These are phyloP conservation scores for Penstemon davidsonii DNA, from an alignment of 257 asterid species.

Conservation along the genomic window DNA sequence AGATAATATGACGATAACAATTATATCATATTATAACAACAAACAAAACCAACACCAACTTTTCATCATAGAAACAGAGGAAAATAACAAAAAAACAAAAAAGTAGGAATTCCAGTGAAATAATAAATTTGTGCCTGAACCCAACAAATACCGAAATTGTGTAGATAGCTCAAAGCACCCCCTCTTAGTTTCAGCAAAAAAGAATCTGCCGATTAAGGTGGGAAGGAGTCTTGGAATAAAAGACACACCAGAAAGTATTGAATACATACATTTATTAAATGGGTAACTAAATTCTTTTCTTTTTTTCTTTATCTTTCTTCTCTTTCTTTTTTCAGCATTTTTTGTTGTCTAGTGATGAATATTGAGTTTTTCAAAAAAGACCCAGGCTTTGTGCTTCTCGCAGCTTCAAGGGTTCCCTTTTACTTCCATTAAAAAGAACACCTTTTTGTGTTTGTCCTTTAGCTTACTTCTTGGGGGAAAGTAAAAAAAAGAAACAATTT, in stretches of 20 bases:
- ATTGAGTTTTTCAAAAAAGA: slow-evolving; percentile 32
- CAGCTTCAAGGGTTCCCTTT: slow-evolving; percentile 34
- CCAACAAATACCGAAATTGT: slow-evolving; percentile 33
- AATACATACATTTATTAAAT: slow-evolving; percentile 18
- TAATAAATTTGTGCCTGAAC: slow-evolving; percentile 37
- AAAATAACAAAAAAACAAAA: too few species aligned
- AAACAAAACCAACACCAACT: slow-evolving; percentile 39
- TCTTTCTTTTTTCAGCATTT: slow-evolving; percentile 34
- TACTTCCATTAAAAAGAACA: slow-evolving; percentile 21
- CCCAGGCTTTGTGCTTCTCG: slow-evolving; percentile 38
- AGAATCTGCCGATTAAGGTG: slow-evolving; percentile 20
- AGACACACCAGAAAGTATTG: slow-evolving; percentile 16
- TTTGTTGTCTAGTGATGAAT: slow-evolving; percentile 34
- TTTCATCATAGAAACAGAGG: slow-evolving; percentile 27
- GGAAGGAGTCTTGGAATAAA: slow-evolving; percentile 26
- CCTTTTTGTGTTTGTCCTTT: slow-evolving; percentile 22
- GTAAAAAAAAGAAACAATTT: slow-evolving; percentile 19
- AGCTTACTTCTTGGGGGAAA: slow-evolving; percentile 22
- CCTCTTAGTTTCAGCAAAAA: slow-evolving; percentile 31
- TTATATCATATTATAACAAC: slow-evolving; percentile 29
- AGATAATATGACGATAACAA: slow-evolving; percentile 31
- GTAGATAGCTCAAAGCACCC: slow-evolving; percentile 4
- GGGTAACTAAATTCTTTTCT: slow-evolving; percentile 17
- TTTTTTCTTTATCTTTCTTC: not conserved
- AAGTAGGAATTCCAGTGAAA: slow-evolving; percentile 25